Evolutionary conservation across 306 rosid genomes (phyloP), one percentile per base, ranked within the genome.

Genomic region (Gastrolobium bilobum): DNA sequence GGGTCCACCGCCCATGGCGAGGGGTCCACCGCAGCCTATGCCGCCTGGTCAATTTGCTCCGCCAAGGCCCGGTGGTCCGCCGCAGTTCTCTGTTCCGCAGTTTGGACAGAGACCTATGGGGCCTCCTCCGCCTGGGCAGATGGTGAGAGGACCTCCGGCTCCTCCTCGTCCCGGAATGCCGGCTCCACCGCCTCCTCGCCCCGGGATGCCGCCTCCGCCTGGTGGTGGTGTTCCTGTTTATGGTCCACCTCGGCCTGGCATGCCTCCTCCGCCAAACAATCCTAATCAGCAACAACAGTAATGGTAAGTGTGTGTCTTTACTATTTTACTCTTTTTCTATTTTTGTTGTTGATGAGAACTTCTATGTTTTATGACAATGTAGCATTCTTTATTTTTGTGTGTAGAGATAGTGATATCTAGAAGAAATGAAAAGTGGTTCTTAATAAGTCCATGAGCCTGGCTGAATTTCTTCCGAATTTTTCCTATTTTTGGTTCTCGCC

Each of bases 131-230:
- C 93, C 98, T 2, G 98, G 98, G 30, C 97, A 89, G 88, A 92
- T 96, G 97, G 84, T 93, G 76, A 90, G 99, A 79, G 99, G 99
- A 3, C 98, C 98, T 5, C 98, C 94, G 0, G 85, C 89, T 44
- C 98, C 97, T 0, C 95, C 98, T 29, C 84, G 97, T 1, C 94
- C 94, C 2, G 97, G 98, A 42, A 93, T 93, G 97, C 89, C 63
- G 0, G 90, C 81, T 0, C 97, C 96, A 1, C 92, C 94, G 0
- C 94, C 88, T 0, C 92, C 94, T 67, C 90, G 98, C 8, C 98
- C 98, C 0, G 98, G 98, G 51, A 94, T 96, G 99, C 99, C 99
- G 0, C 99, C 99, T 0, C 97, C 97, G 0, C 97, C 98, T 67
- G 97, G 94, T 3, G 83, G 94, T 5, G 87, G 58, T 52, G 91